phyloP scores from a whole-genome alignment of 202 grass and related monocot species.

The Hordeum pubiflorum region DNA sequence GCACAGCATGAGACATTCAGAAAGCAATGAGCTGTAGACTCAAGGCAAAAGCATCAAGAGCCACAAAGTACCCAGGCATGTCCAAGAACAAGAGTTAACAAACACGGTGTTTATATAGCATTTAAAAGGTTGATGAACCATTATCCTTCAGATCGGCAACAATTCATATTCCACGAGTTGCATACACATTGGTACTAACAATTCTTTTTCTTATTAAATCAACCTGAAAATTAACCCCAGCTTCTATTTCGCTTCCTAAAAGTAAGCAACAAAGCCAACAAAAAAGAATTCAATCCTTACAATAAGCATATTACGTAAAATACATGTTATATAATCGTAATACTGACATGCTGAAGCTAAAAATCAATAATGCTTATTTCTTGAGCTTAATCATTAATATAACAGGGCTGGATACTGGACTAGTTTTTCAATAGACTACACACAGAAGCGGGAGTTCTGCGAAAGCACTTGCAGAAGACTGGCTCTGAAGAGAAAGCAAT shows the following conservation, averaged over 20 bases:
- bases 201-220: not conserved
- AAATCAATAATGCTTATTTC: not conserved
- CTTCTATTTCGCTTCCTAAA: not conserved
- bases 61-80: no score
- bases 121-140: no score
- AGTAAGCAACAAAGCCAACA: not conserved
- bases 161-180: not conserved
- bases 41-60: no score
- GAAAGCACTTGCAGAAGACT: constrained; percentile 52
- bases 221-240: not conserved
- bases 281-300: not conserved
- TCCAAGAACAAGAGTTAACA: no score
- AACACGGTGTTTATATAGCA: no score
- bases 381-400: not conserved
- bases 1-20: no score
- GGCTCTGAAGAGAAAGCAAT: constrained; percentile 26
- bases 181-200: not conserved
- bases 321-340: not conserved
- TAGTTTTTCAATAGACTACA: not conserved
- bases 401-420: not conserved
- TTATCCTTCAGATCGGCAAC: no score
- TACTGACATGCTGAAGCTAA: not conserved
- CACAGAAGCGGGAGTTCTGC: not conserved
- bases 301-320: not conserved
- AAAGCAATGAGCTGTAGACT: no score